These are phyloP conservation scores for Chondrus crispus DNA, from an alignment of 23 red algal genomes.

Conservation along the genomic window DNA sequence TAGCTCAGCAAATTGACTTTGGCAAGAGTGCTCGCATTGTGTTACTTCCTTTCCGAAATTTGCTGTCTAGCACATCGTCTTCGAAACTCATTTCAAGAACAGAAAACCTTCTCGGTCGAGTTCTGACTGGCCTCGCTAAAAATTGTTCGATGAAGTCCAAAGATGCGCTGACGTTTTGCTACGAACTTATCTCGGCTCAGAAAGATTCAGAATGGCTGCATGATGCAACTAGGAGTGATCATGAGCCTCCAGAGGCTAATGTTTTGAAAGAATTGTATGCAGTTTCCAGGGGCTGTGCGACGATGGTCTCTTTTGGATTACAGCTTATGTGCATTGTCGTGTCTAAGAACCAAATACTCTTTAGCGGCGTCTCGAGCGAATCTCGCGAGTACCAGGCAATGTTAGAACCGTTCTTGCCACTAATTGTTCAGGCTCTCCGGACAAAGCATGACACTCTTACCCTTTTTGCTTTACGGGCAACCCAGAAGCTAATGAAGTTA, in stretches of 20 bases:
- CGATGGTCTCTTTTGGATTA: not conserved
- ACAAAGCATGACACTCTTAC: conserved; percentile 27
- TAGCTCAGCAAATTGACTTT: conserved; percentile 18
- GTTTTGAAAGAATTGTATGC: too few relatives aligned
- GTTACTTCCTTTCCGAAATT: conserved; percentile 2
- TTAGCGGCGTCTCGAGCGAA: not conserved
- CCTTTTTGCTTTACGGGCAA: not conserved
- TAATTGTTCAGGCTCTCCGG: not conserved
- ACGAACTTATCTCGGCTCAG: conserved; percentile 7
- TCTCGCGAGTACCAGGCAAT: conserved; percentile 13
- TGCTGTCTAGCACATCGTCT: conserved; percentile 11
- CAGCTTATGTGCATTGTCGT: conserved; percentile 4
- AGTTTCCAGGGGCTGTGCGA: too few relatives aligned
- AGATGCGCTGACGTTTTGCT: conserved; percentile 29
- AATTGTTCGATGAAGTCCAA: conserved; percentile 11
- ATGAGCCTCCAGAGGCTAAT: not conserved
- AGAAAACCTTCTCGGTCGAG: conserved; percentile 27
- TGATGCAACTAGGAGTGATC: not conserved
- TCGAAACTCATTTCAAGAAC: conserved; percentile 30
- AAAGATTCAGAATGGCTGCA: too few relatives aligned
- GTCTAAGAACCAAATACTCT: not conserved
- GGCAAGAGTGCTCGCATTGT: not conserved
- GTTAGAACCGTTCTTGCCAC: conserved; percentile 40
- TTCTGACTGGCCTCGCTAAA: conserved; percentile 33
- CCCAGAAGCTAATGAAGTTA: conserved; percentile 35